Conservation (phyloP, 2,329 filamentous ascomycete genomes). For the Pyrenophora tritici-repentis region DNA sequence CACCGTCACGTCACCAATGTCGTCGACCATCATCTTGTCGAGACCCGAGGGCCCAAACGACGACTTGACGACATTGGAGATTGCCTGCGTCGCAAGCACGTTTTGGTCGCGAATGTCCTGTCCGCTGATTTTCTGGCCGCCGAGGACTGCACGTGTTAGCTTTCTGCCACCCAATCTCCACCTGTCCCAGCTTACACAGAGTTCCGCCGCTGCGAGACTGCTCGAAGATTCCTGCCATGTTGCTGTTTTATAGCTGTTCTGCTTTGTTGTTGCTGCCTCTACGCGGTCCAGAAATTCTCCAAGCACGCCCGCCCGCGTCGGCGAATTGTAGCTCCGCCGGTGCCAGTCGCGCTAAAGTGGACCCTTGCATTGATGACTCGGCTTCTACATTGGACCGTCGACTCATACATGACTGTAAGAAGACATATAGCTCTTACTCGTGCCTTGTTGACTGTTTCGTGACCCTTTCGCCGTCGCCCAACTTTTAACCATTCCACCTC, state of each 20-base stretch:
- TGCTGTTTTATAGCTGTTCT: slow-evolving; percentile 38
- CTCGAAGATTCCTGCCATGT: slow-evolving; percentile 95
- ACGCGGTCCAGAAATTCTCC: slow-evolving; percentile 38
- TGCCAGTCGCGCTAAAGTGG: slow-evolving; percentile 18
- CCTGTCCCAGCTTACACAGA: slow-evolving; percentile 66
- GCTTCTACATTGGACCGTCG: slow-evolving; percentile 33
- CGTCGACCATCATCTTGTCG: slow-evolving; percentile 99
- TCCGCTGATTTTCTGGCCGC: slow-evolving; percentile 96
- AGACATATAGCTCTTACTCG: slow-evolving; percentile 16
- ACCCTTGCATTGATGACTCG: slow-evolving; percentile 34
- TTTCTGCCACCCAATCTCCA: neutral
- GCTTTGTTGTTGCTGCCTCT: slow-evolving; percentile 36
- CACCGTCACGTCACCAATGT: slow-evolving; percentile 98
- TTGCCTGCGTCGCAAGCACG: slow-evolving; percentile 93
- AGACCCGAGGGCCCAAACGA: slow-evolving; percentile 96
- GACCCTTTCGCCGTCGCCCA: slow-evolving; percentile 3
- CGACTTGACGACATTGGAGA: slow-evolving; percentile 98
- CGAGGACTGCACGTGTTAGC: slow-evolving; percentile 67
- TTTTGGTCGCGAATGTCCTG: slow-evolving; percentile 97
- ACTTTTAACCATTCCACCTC: neutral
- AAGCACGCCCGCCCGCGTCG: slow-evolving; percentile 24
- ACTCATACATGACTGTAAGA: slow-evolving; percentile 32
- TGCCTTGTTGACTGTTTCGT: slow-evolving; percentile 11
- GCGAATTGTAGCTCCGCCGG: slow-evolving; percentile 29
- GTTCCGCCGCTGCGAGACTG: slow-evolving; percentile 90